Base-by-base conservation (phyloP, 1,139 yeast species). In the Pneumocystis canis region DNA sequence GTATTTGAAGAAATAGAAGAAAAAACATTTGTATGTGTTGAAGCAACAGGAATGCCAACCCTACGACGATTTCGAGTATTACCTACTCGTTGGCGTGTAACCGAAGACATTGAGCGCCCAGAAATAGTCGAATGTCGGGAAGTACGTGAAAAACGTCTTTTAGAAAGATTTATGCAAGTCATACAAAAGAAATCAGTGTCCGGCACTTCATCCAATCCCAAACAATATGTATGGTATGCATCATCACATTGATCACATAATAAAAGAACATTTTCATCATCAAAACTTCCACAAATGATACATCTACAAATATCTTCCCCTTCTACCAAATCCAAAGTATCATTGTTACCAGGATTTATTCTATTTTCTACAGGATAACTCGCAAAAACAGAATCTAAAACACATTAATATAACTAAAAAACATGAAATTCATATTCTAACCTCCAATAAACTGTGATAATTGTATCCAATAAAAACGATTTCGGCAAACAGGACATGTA, bases 161-260 rank as follows among this genome's bases (percentile, higher is more conserved):
- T 6, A 25, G 54, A 47, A 47, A 47, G 54, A 2, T 30, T 14
- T 37, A 67, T 70, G 61, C 74, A 72, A 6, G 70, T 67, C 5
- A 74, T 73, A 64, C 75, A 73, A 61, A 66, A 69, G 73, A 74
- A 73, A 39, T 69, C 70, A 11, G 69, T 68, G 5, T 65, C 64
- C 3, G 75, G 74, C 18, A 70, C 68, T 9, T 67, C 70, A 28
- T 68, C 73, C 28, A 72, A 63, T 5, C 72, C 75, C 40, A 72
- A 66, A 59, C 75, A 73, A 39, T 69, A 67, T 18, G 73, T 68
- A 58, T 73, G 75, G 62, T 72, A 72, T 14, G 70, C 69, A 31
- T 71, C 70, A 40, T 70, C 72, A 62, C 75, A 73, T 20, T 69
- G 69, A 56, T 72, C 73, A 62, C 75, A 73, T 16, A 70, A 63